These are phyloP conservation scores for Pseudophaeomoniella oleicola DNA, from an alignment of 2,329 filamentous ascomycete species.

Conservation along the genomic window DNA sequence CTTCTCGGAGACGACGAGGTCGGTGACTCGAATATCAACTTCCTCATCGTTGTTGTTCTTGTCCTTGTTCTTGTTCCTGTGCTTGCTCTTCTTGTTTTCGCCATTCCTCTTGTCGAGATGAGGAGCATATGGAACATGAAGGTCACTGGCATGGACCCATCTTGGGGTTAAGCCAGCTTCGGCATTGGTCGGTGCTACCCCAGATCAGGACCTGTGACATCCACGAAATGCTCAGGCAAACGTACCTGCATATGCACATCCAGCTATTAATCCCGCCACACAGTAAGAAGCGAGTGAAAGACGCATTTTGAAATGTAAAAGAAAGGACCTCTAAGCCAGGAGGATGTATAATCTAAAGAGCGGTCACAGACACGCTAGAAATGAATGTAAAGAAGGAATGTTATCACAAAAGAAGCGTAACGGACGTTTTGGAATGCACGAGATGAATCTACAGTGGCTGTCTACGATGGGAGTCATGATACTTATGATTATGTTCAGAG, in stretches of 20 bases:
- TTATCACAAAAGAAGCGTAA: constrained; percentile 1
- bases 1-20: not conserved
- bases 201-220: not conserved
- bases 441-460: not conserved
- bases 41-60: constrained; percentile 1
- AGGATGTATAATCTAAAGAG: not conserved
- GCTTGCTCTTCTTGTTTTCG: not conserved
- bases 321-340: not conserved
- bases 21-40: constrained; percentile 1
- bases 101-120: not conserved
- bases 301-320: not conserved
- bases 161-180: not conserved
- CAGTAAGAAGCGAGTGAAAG: constrained; percentile 1
- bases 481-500: not conserved
- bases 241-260: not conserved
- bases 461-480: not conserved
- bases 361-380: not conserved
- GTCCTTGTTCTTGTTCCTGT: not conserved
- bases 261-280: not conserved
- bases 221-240: no score
- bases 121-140: not conserved
- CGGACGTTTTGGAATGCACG: no score
- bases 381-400: not conserved
- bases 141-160: not conserved
- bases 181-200: not conserved